Conservation (phyloP, 2,329 filamentous ascomycete genomes). For the Bretziella fagacearum region DNA sequence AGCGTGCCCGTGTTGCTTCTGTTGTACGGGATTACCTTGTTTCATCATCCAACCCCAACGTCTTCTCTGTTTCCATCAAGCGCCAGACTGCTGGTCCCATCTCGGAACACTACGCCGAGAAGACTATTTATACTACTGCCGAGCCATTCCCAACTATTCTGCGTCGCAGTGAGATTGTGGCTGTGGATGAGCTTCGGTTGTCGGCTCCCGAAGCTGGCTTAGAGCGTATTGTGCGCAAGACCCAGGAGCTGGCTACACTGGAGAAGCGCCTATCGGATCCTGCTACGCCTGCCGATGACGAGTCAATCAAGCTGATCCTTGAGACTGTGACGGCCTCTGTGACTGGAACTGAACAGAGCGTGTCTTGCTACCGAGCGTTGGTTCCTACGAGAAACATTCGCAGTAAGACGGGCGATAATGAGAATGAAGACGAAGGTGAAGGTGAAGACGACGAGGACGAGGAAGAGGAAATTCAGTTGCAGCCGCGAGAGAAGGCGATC, state of each 20-base stretch:
- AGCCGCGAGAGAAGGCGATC: conserved; percentile 57
- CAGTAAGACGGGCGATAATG: conserved; percentile 22
- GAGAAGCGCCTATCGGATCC: conserved; percentile 53
- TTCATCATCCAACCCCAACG: conserved; percentile 56
- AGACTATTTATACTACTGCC: conserved; percentile 65
- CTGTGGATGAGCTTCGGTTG: conserved; percentile 47
- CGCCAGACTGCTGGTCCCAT: conserved; percentile 53
- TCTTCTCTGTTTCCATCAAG: conserved; percentile 61
- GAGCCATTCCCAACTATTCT: conserved; percentile 86
- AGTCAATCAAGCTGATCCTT: conserved; percentile 49
- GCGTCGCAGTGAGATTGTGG: conserved; percentile 68
- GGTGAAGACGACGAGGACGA: conserved; percentile 17
- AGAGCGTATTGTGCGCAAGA: conserved; percentile 81
- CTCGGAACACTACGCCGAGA: conserved; percentile 62
- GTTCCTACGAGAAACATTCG: conserved; percentile 36
- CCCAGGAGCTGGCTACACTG: conserved; percentile 60
- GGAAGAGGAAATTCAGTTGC: conserved; percentile 31
- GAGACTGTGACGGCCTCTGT: conserved; percentile 65
- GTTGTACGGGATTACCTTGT: conserved; percentile 76
- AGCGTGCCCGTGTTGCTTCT: conserved; percentile 68
- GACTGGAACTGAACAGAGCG: conserved; percentile 57
- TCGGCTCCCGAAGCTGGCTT: conserved; percentile 72
- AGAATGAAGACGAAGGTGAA: conserved; percentile 24
- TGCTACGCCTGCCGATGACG: conserved; percentile 41
- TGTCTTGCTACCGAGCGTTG: conserved; percentile 60